phyloP scores from a whole-genome alignment of 345 rosid genomes.

The Euphorbia pulcherrima region DNA sequence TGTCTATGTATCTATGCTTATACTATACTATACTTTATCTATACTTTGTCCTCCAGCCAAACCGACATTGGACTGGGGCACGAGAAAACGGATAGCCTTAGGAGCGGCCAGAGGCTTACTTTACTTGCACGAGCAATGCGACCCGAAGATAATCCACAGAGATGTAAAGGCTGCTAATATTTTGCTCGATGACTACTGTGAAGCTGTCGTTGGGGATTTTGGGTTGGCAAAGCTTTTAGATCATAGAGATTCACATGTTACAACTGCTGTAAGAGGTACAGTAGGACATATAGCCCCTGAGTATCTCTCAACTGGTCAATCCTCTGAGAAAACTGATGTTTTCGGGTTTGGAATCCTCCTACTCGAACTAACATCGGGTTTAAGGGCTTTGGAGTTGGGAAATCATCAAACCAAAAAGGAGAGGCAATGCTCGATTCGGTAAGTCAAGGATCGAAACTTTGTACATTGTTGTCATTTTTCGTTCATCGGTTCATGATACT shows the following conservation, averaged over 20 bases:
- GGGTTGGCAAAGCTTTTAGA: conserved; percentile 91
- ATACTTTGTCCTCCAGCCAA: conserved; percentile 64
- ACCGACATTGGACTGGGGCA: conserved; percentile 81
- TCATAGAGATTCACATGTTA: conserved; percentile 81
- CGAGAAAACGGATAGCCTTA: conserved; percentile 80
- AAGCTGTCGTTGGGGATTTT: conserved; percentile 93
- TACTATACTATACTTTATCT: no score
- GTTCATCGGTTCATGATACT: conserved; percentile 6
- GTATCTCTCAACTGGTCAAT: conserved; percentile 89
- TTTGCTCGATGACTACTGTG: conserved; percentile 74
- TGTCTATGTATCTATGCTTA: neutral
- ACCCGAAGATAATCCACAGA: conserved; percentile 93
- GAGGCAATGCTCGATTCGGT: conserved; percentile 95
- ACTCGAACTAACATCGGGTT: conserved; percentile 74
- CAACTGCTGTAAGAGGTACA: conserved; percentile 93
- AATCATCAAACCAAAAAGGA: conserved; percentile 78
- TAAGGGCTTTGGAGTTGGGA: conserved; percentile 81
- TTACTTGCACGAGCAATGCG: conserved; percentile 93
- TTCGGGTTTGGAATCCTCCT: conserved; percentile 89
- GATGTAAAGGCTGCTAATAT: conserved; percentile 97
- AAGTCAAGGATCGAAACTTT: conserved; percentile 23
- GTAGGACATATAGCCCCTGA: conserved; percentile 97
- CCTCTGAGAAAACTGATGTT: conserved; percentile 95
- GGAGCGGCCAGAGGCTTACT: conserved; percentile 92
- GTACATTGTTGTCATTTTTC: neutral